phyloP scores from a whole-genome alignment of 2,329 filamentous ascomycete species.

The Colletotrichum musicola region DNA sequence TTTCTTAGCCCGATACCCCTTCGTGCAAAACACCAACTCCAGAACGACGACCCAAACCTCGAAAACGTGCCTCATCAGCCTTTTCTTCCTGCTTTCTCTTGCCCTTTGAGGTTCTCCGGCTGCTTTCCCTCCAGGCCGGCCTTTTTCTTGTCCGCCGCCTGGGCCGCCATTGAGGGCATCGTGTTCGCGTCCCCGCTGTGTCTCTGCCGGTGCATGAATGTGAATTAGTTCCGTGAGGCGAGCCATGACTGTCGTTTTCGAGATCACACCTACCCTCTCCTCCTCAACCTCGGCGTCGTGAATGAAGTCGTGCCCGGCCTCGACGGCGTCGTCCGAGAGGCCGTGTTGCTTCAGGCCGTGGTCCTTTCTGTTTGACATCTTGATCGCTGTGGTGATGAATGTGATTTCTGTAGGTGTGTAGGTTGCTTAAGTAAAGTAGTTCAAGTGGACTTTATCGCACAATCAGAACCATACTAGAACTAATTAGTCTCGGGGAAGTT shows the following conservation, averaged over 20 bases:
- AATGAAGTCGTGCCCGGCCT: conserved; percentile 49
- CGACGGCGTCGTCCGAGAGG: conserved; percentile 42
- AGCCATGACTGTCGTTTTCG: no score
- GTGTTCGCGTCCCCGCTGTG: conserved; percentile 20
- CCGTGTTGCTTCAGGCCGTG: conserved; percentile 30
- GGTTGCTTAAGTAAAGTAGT: background rate
- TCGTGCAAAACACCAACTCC: no score
- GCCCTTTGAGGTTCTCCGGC: background rate
- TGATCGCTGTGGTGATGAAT: background rate
- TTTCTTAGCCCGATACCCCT: background rate
- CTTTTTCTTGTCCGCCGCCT: conserved; percentile 21
- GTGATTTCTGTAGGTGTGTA: background rate
- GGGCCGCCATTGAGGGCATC: conserved; percentile 18
- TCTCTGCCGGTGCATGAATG: background rate
- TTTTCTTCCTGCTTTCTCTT: conserved; percentile 15
- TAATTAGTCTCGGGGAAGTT: no score
- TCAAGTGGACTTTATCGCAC: no score
- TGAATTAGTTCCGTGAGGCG: background rate
- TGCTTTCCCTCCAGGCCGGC: conserved; percentile 14
- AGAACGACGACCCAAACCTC: no score
- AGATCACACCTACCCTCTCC: conserved; percentile 42
- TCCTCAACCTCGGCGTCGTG: conserved; percentile 51
- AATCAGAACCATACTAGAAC: no score
- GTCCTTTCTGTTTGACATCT: conserved; percentile 26
- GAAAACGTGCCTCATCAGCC: background rate